Base-by-base conservation (phyloP, 2,329 filamentous ascomycete species). In the Hortaea sp. region DNA sequence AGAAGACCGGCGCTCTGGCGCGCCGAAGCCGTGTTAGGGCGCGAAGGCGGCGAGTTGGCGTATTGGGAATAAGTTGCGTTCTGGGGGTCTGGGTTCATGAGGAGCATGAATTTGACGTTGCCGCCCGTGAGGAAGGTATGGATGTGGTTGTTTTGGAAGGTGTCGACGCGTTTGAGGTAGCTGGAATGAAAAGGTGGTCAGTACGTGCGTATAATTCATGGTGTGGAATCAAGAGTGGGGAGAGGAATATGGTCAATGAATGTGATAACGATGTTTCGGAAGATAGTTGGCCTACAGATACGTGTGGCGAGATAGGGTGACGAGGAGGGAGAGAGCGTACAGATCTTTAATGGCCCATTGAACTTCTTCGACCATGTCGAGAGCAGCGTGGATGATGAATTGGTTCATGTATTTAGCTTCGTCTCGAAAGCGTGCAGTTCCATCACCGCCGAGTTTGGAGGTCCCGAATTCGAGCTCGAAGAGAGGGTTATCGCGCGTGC, bases 401-500 rank as follows among this genome's bases (percentile, higher is more conserved):
- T 95, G 92, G 71, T 95, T 95, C 75, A 95, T 84, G 66, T 94
- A 87, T 53, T 87, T 82, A 45, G 90, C 85, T 61, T 94, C 83
- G 54, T 94, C 86, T 48, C 78, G 80, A 74, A 95, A 97, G 62
- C 86, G 85, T 50, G 90, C 79, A 64, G 88, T 76, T 57, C 92
- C 92, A 73, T 97, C 92, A 64, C 90, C 90, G 69, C 90, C 89
- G 59, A 88, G 84, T 68, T 95, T 95, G 37, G 88, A 94, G 35
- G 90, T 95, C 59, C 92, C 92, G 66, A 98, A 98, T 64, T 95
- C 89, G 68, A 94, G 81, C 70, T 94, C 90, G 71, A 97, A 98
- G 56, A 98, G 79, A 31, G 92, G 90, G 63, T 90, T 94, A 73
- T 98, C 92, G 59, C 88, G 86, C 20, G 88, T 94, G 63, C 89